Conservation (phyloP, 805 yeast species). For the Ascoidea asiatica region DNA sequence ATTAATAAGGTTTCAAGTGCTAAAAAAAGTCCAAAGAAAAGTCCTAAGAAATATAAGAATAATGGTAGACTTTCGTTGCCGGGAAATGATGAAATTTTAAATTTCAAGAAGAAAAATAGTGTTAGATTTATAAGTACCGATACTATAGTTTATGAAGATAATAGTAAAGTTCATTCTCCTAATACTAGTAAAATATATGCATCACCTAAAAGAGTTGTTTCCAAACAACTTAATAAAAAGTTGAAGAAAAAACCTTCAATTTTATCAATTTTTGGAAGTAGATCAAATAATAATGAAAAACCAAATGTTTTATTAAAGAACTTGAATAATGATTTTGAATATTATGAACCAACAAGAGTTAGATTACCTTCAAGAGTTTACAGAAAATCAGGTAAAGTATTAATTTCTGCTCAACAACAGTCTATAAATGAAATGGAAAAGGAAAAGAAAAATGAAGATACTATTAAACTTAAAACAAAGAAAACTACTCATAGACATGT, state of each 20-base stretch:
- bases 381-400: background rate
- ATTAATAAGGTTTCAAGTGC: background rate
- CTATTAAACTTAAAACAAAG: background rate
- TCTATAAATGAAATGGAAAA: background rate
- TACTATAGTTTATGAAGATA: background rate
- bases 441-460: background rate
- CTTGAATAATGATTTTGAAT: background rate
- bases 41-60: background rate
- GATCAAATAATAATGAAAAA: background rate
- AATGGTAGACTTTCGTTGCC: background rate
- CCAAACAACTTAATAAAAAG: background rate
- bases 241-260: background rate
- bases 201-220: background rate
- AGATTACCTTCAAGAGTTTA: background rate
- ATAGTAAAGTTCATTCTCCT: background rate
- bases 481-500: background rate
- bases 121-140: background rate
- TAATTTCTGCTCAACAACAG: background rate
- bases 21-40: background rate
- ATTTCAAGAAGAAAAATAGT: background rate
- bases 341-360: background rate
- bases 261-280: background rate
- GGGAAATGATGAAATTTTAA: background rate
- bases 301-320: background rate
- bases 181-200: background rate